A percentile compares a stretch with the other conserved stretches of the same genome.
phyloP scores from a whole-genome alignment of 805 yeast species.

The Candida methanosorbosa region DNA sequence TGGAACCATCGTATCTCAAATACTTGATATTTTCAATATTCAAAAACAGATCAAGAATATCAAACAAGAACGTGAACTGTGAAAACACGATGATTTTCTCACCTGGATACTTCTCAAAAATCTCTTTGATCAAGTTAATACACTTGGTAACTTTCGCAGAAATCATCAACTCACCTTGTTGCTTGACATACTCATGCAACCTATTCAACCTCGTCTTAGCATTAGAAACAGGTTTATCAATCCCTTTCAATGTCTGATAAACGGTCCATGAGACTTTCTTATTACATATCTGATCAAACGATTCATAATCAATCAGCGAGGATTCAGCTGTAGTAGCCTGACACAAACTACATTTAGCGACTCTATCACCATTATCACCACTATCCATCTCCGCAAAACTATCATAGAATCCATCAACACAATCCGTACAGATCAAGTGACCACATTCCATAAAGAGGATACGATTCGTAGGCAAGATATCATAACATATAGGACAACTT shows the following conservation, averaged over 20 bases:
- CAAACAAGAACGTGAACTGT: constrained; percentile 77
- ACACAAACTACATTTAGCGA: constrained; percentile 53
- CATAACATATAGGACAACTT: constrained; percentile 62
- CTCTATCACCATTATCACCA: constrained; percentile 20
- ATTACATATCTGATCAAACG: constrained; percentile 40
- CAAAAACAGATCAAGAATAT: constrained; percentile 48
- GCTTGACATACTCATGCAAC: constrained; percentile 20
- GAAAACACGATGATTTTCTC: constrained; percentile 82
- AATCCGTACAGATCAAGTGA: constrained; percentile 58
- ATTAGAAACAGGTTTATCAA: constrained; percentile 13
- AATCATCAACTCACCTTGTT: constrained; percentile 35
- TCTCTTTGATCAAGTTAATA: constrained; percentile 44
- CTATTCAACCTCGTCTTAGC: constrained; percentile 15
- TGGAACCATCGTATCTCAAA: constrained; percentile 73
- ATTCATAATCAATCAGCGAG: constrained; percentile 34
- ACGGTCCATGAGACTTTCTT: constrained; percentile 18
- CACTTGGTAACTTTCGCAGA: constrained; percentile 69
- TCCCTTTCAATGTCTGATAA: constrained; percentile 8
- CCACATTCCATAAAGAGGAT: constrained; percentile 59
- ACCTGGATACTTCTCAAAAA: constrained; percentile 38
- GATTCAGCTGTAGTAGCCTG: constrained; percentile 26
- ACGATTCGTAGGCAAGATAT: constrained; percentile 35
- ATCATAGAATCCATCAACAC: constrained; percentile 45
- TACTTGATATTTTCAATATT: constrained; percentile 35
- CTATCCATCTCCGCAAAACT: too few species aligned